phyloP scores from a whole-genome alignment of 2,329 filamentous ascomycete genomes.

The Diaporthe citriasiana region DNA sequence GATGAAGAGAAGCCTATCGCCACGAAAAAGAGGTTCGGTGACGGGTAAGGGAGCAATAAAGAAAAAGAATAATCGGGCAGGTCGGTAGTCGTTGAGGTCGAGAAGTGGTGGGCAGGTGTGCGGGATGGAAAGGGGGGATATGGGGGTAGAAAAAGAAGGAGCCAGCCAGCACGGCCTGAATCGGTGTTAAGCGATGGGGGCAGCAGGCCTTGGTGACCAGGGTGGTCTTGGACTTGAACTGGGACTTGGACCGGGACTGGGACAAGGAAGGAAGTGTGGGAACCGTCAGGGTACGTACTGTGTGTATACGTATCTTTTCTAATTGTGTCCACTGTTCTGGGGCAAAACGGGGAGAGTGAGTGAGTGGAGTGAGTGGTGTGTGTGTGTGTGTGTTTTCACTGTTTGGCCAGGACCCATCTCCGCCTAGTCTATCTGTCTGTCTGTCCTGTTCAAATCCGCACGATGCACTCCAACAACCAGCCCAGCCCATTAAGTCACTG shows the following conservation, averaged over 20 bases:
- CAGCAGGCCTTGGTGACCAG: slow-evolving; percentile 13
- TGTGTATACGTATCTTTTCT: background rate
- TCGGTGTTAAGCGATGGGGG: slow-evolving; percentile 36
- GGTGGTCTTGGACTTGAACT: slow-evolving; percentile 9
- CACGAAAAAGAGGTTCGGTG: slow-evolving; percentile 23
- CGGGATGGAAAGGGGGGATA: slow-evolving; percentile 36
- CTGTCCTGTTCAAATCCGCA: slow-evolving; percentile 8
- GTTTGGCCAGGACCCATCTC: too few species aligned
- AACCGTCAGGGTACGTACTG: background rate
- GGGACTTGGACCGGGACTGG: slow-evolving; percentile 15
- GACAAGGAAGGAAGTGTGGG: slow-evolving; percentile 14
- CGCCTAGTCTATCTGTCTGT: background rate
- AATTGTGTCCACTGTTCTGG: slow-evolving; percentile 1
- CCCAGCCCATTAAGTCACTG: background rate
- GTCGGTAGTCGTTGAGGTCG: slow-evolving; percentile 13
- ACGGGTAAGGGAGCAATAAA: slow-evolving; percentile 36
- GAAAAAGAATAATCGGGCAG: slow-evolving; percentile 30
- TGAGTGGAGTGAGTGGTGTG: background rate
- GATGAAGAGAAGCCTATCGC: slow-evolving; percentile 29
- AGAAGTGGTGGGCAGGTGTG: slow-evolving; percentile 20
- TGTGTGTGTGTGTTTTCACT: too few species aligned
- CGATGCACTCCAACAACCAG: background rate
- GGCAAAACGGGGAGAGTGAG: slow-evolving; percentile 2
- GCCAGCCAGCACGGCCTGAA: slow-evolving; percentile 16
- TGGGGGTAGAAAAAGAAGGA: slow-evolving; percentile 36